Conservation (phyloP, 1,284 basidiomycete species). For the Salmacisia buchloeana region DNA sequence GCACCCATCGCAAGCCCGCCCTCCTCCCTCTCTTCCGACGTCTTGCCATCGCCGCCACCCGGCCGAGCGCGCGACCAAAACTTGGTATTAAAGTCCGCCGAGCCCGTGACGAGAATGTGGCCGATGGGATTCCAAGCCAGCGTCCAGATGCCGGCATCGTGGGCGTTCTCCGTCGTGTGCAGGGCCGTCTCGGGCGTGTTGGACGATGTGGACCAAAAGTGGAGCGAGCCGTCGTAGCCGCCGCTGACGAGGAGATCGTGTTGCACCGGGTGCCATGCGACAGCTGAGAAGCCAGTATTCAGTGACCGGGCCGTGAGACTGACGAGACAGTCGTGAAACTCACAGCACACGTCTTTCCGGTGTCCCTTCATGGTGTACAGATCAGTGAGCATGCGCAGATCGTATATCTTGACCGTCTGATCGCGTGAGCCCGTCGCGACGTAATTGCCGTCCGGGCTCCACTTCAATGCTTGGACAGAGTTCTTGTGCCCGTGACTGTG, state of each 20-base stretch:
- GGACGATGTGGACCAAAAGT: conserved; percentile 75
- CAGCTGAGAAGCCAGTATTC: neutral
- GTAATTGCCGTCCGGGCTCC: conserved; percentile 80
- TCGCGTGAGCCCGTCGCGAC: conserved; percentile 91
- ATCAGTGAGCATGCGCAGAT: conserved; percentile 96
- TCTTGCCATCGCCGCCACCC: conserved; percentile 50
- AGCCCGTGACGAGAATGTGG: conserved; percentile 83
- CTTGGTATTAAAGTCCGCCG: conserved; percentile 93
- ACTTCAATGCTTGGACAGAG: conserved; percentile 83
- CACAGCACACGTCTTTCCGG: conserved; percentile 95
- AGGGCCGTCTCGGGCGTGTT: conserved; percentile 56
- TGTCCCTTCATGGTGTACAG: conserved; percentile 83
- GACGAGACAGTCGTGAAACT: conserved; percentile 48
- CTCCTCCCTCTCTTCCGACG: neutral
- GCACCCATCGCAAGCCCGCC: conserved; percentile 4
- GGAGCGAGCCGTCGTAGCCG: conserved; percentile 83
- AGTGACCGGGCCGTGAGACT: neutral
- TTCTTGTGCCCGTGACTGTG: conserved; percentile 84
- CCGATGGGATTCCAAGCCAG: conserved; percentile 92
- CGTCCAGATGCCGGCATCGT: conserved; percentile 95
- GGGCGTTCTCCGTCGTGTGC: conserved; percentile 79
- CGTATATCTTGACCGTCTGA: conserved; percentile 91
- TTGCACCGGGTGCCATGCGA: conserved; percentile 93
- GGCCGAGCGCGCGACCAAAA: conserved; percentile 90
- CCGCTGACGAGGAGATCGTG: conserved; percentile 80